Evolutionary conservation across 225 moss, liverwort and hornwort genomes (phyloP).

Genomic region (Sphagnum tenellum): DNA sequence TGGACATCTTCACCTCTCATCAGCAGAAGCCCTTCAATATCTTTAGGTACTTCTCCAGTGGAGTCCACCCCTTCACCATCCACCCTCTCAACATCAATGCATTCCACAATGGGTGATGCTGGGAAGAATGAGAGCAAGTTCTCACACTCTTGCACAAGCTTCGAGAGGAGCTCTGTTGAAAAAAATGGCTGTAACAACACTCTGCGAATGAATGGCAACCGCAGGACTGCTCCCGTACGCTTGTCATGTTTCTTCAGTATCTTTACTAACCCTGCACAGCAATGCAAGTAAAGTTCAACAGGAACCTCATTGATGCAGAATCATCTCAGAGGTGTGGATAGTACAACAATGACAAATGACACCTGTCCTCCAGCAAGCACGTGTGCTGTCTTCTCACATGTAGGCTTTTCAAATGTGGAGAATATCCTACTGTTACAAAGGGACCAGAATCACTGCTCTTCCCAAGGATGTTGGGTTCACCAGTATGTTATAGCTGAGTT

Average conservation of each 20-base stretch:
- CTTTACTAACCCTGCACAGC: slow-evolving; percentile 52
- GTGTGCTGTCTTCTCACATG: too few relatives aligned
- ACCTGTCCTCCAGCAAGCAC: too few relatives aligned
- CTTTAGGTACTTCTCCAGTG: slow-evolving; percentile 3
- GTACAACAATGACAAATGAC: too few relatives aligned
- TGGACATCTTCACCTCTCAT: slow-evolving; percentile 21
- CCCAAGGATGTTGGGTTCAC: too few relatives aligned
- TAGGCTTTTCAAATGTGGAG: too few relatives aligned
- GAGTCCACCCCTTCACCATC: slow-evolving; percentile 11
- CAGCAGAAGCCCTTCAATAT: slow-evolving; percentile 9
- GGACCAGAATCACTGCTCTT: too few relatives aligned
- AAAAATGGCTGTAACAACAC: slow-evolving; percentile 89
- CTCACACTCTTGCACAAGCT: slow-evolving; percentile 56
- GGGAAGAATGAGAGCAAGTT: slow-evolving; percentile 32
- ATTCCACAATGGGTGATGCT: slow-evolving; percentile 25
- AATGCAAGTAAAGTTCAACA: too few relatives aligned
- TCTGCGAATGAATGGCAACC: slow-evolving; percentile 58
- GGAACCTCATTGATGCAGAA: too few relatives aligned
- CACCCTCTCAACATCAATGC: slow-evolving; percentile 9
- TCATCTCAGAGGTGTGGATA: too few relatives aligned
- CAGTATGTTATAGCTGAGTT: too few relatives aligned
- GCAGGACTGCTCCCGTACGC: slow-evolving; percentile 69
- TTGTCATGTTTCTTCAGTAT: slow-evolving; percentile 97
- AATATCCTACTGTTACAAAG: too few relatives aligned
- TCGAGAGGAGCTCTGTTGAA: slow-evolving; percentile 66